Conservation (phyloP, 352 stramenopile species). For the Pythium pyrilobum region DNA sequence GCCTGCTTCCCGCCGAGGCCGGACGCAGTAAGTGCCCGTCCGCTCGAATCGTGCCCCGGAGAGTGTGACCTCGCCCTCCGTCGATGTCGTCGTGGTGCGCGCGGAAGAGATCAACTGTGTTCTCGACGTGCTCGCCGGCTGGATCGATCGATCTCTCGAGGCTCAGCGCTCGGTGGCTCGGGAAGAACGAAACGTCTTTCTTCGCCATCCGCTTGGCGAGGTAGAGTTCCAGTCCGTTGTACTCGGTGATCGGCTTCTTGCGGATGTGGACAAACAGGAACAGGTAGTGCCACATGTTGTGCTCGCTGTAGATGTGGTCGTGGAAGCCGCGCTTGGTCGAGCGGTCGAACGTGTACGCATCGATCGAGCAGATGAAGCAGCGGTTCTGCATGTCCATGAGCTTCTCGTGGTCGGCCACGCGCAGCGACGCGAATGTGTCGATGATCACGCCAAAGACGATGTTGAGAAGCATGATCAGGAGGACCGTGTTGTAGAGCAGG, state of each 20-base stretch:
- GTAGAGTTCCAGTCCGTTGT: constrained; percentile 77
- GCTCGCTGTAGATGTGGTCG: constrained; percentile 64
- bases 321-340: constrained; percentile 63
- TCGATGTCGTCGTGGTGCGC: background rate
- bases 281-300: constrained; percentile 84
- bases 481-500: constrained; percentile 59
- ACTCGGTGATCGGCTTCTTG: constrained; percentile 74
- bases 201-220: constrained; percentile 74
- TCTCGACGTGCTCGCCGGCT: background rate
- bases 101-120: background rate
- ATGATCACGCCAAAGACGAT: constrained; percentile 79
- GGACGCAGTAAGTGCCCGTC: too few species aligned
- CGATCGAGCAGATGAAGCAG: constrained; percentile 80
- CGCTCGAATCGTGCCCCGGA: too few species aligned
- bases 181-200: constrained; percentile 73
- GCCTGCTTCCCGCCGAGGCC: too few species aligned
- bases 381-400: constrained; percentile 58
- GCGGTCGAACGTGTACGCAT: constrained; percentile 73
- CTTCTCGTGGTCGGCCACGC: constrained; percentile 58
- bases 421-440: constrained; percentile 73
- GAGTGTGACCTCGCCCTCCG: background rate
- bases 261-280: constrained; percentile 77
- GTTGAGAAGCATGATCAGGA: constrained; percentile 74
- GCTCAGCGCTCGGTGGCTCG: constrained; percentile 49
- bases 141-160: constrained; percentile 26